These are phyloP conservation scores for Raphanus hybrid DNA, from an alignment of 441 rosid species.

Conservation along the genomic window DNA sequence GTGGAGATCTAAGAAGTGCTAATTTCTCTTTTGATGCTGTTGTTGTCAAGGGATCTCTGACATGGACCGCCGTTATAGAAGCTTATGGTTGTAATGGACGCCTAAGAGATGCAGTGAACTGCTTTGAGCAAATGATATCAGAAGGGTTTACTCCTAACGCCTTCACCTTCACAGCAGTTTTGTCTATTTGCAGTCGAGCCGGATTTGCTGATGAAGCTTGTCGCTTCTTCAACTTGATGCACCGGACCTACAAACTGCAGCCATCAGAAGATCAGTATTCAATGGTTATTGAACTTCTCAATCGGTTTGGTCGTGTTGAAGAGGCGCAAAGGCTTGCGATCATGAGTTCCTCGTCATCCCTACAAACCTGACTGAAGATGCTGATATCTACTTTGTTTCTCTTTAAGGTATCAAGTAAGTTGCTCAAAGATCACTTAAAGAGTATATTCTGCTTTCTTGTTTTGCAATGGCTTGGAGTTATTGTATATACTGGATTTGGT, in stretches of 20 bases:
- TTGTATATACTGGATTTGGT: conserved; percentile 26
- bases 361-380: conserved; percentile 5
- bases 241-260: conserved; percentile 47
- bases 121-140: conserved; percentile 64
- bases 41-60: conserved; percentile 66
- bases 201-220: conserved; percentile 78
- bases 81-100: conserved; percentile 56
- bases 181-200: conserved; percentile 70
- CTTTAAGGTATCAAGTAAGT: conserved; percentile 30
- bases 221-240: conserved; percentile 57
- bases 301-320: conserved; percentile 47
- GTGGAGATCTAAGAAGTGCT: conserved; percentile 57
- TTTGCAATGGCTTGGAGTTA: conserved; percentile 11
- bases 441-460: conserved; percentile 17
- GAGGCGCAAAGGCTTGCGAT: conserved; percentile 56
- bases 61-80: conserved; percentile 85
- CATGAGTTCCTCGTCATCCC: conserved; percentile 47
- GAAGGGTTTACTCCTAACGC: conserved; percentile 62
- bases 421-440: conserved; percentile 4
- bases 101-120: conserved; percentile 56
- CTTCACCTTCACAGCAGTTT: conserved; percentile 67
- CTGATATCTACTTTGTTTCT: conserved; percentile 19
- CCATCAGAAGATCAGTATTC: conserved; percentile 58
- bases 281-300: conserved; percentile 55
- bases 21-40: conserved; percentile 57